A percentile compares a stretch with the other conserved stretches of the same genome.
Evolutionary conservation across 768 basidiomycete species (phyloP).

Genomic region (Mycena pura): DNA sequence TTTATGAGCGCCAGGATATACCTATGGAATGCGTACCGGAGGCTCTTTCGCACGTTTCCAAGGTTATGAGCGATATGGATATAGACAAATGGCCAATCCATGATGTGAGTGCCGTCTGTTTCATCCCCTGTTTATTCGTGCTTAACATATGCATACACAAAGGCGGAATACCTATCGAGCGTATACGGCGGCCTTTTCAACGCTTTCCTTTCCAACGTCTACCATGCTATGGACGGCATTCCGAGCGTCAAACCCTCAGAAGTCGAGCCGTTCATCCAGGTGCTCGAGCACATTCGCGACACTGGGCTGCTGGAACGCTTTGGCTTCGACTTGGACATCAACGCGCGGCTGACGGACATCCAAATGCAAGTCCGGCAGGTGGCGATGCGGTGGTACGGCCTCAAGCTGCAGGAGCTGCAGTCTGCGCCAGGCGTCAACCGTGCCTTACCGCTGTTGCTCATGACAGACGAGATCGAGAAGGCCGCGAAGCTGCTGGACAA

Average conservation of each 20-base stretch:
- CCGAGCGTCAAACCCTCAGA: conserved; percentile 78
- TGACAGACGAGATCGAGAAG: conserved; percentile 93
- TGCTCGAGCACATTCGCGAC: conserved; percentile 75
- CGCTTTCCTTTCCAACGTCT: conserved; percentile 83
- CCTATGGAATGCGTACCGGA: conserved; percentile 96
- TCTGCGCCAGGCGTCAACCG: conserved; percentile 78
- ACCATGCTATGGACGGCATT: conserved; percentile 81
- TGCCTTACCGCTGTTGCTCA: conserved; percentile 78
- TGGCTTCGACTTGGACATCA: conserved; percentile 66
- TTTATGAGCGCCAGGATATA: conserved; percentile 89
- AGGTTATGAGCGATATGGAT: conserved; percentile 73
- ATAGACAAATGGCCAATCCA: conserved; percentile 78
- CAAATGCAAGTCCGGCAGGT: conserved; percentile 68
- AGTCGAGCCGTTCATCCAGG: conserved; percentile 64
- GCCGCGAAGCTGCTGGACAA: conserved; percentile 83
- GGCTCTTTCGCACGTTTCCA: conserved; percentile 76
- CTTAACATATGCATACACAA: conserved; percentile 7
- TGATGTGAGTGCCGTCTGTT: conserved; percentile 66
- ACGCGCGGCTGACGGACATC: conserved; percentile 69
- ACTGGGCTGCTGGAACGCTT: conserved; percentile 76
- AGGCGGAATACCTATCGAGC: conserved; percentile 74
- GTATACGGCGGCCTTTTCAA: conserved; percentile 82
- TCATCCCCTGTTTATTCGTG: conserved; percentile 12
- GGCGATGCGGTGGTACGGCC: conserved; percentile 64
- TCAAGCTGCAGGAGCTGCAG: conserved; percentile 68